Percentiles rank a stretch among this genome's conserved stretches.
Conservation (phyloP, 1,284 basidiomycete species). For the Trichosporon sp. region DNA sequence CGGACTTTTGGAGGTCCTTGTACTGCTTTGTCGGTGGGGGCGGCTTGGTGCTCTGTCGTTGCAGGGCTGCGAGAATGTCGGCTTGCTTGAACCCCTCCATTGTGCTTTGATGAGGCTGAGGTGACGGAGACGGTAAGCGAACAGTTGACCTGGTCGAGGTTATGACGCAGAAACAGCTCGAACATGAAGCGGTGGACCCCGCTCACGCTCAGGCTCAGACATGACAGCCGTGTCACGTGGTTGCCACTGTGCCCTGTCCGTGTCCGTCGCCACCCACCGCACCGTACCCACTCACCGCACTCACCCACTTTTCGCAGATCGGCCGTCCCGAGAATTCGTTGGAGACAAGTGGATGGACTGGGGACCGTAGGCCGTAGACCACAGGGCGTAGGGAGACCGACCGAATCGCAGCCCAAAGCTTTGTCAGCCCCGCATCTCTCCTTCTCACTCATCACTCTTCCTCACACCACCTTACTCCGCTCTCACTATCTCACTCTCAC, state of each 20-base stretch:
- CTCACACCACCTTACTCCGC: background rate
- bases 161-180: background rate
- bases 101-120: background rate
- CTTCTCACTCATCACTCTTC: background rate
- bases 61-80: slow-evolving; percentile 43
- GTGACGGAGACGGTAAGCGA: background rate
- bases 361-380: background rate
- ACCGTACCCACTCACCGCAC: no score
- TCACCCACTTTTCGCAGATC: no score
- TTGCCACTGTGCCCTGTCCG: no score
- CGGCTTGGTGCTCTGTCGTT: slow-evolving; percentile 7
- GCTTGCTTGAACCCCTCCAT: slow-evolving; percentile 31
- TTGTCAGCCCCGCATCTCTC: background rate
- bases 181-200: background rate
- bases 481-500: no score
- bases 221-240: no score
- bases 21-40: slow-evolving; percentile 6
- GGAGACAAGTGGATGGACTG: background rate
- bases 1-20: background rate
- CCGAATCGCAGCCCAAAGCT: background rate
- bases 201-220: background rate
- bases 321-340: no score
- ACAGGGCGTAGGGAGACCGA: no score
- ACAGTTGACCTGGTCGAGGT: no score
- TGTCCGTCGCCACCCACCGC: no score